phyloP scores from a whole-genome alignment of 2,329 filamentous ascomycete species.

The Colletotrichum sp. region DNA sequence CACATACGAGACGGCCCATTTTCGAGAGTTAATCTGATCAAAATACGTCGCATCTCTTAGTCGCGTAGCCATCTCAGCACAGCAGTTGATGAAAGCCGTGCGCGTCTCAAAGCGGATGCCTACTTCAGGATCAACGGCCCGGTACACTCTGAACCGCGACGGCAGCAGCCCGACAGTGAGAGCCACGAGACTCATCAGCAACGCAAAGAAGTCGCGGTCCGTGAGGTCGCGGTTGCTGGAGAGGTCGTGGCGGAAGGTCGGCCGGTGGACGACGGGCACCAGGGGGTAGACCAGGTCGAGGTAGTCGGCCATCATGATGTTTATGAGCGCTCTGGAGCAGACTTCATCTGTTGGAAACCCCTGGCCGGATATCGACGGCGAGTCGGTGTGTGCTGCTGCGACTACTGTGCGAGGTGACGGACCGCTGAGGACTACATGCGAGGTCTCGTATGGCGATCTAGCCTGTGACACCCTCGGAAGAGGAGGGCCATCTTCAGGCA shows the following conservation, averaged over 20 bases:
- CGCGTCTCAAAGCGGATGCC: constrained; percentile 27
- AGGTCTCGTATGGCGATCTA: neutral
- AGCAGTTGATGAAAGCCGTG: constrained; percentile 29
- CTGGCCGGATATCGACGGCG: neutral
- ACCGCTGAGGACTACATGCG: neutral
- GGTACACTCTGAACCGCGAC: constrained; percentile 28
- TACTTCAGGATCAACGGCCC: constrained; percentile 21
- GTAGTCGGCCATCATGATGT: constrained; percentile 27
- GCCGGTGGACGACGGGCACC: constrained; percentile 28
- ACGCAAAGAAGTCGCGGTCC: constrained; percentile 27
- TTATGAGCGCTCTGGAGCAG: constrained; percentile 26
- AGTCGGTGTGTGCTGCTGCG: neutral
- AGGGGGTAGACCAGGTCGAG: constrained; percentile 29
- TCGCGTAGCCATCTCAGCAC: constrained; percentile 26
- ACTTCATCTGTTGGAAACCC: constrained; percentile 28
- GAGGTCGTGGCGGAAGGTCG: constrained; percentile 27
- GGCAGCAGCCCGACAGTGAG: constrained; percentile 29
- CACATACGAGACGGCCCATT: constrained; percentile 37
- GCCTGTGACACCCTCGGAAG: neutral
- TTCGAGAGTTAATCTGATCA: constrained; percentile 34
- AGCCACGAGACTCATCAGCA: constrained; percentile 28
- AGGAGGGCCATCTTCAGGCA: neutral
- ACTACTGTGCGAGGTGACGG: neutral
- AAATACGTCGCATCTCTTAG: constrained; percentile 26
- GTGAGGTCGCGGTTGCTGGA: constrained; percentile 24